Conservation (phyloP, 331 rosid genomes). For the Malus hybrid region DNA sequence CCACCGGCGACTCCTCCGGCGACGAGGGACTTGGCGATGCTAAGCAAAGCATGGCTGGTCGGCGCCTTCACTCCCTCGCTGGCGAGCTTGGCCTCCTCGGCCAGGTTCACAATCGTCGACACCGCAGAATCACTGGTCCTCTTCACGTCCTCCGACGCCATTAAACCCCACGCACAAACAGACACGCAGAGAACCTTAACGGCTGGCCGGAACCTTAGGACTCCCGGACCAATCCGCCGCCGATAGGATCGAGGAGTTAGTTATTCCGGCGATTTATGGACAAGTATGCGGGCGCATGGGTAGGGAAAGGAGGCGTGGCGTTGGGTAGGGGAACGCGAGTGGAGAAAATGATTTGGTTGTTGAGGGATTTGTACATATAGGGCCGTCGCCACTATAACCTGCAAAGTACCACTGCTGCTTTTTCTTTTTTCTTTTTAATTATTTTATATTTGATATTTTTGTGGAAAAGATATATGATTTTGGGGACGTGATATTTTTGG, state of each 20-base stretch:
- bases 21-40: slow-evolving; percentile 49
- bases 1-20: slow-evolving; percentile 65
- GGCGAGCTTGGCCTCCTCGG: slow-evolving; percentile 37
- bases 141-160: slow-evolving; percentile 43
- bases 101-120: slow-evolving; percentile 31
- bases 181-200: not conserved
- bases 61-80: slow-evolving; percentile 42
- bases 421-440: not conserved
- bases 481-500: not conserved
- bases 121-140: slow-evolving; percentile 26
- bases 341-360: not conserved
- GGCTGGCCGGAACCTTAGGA: slow-evolving; percentile 4
- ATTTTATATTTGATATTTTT: not conserved
- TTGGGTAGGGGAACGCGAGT: not conserved
- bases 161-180: slow-evolving; percentile 10
- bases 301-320: not conserved
- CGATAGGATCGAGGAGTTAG: not conserved
- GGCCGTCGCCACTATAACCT: not conserved
- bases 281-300: not conserved
- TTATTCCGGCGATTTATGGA: not conserved
- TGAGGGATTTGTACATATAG: not conserved
- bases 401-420: not conserved
- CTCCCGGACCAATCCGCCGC: not conserved
- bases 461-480: not conserved
- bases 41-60: slow-evolving; percentile 23